These are phyloP conservation scores for Diplocarpon mali DNA, from an alignment of 2,329 filamentous ascomycete genomes.

Conservation along the genomic window DNA sequence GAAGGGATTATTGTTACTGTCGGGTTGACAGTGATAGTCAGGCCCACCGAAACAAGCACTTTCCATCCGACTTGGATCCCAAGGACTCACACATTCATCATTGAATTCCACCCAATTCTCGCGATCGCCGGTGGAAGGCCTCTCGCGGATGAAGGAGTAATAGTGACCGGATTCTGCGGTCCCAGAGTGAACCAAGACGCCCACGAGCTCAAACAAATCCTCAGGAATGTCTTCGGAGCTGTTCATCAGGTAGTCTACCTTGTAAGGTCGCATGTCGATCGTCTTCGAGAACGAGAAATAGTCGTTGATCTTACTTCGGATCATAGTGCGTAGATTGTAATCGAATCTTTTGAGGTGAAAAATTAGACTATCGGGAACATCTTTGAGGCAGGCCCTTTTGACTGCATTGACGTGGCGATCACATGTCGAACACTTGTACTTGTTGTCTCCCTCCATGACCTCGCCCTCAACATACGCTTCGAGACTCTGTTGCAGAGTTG, in stretches of 20 bases:
- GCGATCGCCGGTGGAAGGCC: conserved; percentile 42
- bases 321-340: conserved; percentile 65
- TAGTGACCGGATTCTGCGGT: conserved; percentile 94
- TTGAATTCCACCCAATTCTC: conserved; percentile 83
- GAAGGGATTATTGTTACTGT: conserved; percentile 36
- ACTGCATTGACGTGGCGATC: conserved; percentile 85
- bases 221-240: conserved; percentile 42
- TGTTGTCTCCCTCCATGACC: conserved; percentile 95
- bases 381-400: conserved; percentile 83
- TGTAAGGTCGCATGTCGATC: conserved; percentile 85
- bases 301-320: conserved; percentile 90
- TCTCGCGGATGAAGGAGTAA: conserved; percentile 86
- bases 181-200: conserved; percentile 84
- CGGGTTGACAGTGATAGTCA: conserved; percentile 41
- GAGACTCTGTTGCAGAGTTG: conserved; percentile 71
- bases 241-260: conserved; percentile 69
- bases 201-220: conserved; percentile 89
- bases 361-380: conserved; percentile 86
- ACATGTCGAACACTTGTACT: conserved; percentile 92
- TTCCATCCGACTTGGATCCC: conserved; percentile 64
- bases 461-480: conserved; percentile 95
- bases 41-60: conserved; percentile 69
- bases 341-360: conserved; percentile 89
- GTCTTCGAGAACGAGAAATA: conserved; percentile 75
- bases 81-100: conserved; percentile 68